A percentile compares a stretch with the other conserved stretches of the same genome.
Conservation (phyloP, 345 rosid genomes). For the Sonneratia caseolaris region DNA sequence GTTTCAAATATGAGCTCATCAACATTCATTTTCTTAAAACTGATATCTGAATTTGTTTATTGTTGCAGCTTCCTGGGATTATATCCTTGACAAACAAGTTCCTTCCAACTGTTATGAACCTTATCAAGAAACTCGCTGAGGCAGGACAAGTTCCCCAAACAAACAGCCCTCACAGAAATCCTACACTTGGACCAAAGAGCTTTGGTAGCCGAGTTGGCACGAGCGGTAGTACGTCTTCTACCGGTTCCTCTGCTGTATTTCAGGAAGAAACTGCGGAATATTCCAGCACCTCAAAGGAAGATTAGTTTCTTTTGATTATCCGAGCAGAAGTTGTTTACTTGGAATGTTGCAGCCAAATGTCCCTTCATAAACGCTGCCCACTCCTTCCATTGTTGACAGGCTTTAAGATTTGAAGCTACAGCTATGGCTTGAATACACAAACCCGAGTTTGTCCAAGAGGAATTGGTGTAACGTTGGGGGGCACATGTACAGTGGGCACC, state of each 20-base stretch:
- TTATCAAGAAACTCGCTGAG: constrained; percentile 66
- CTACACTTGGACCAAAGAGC: constrained; percentile 24
- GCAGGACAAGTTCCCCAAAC: constrained; percentile 53
- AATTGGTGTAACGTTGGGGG: not conserved
- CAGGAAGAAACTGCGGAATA: constrained; percentile 28
- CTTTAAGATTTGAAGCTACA: not conserved
- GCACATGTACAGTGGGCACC: not conserved
- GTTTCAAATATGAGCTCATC: not conserved
- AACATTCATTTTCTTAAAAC: not conserved
- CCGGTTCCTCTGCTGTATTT: constrained; percentile 36
- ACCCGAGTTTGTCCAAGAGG: not conserved
- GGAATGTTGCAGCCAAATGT: not conserved
- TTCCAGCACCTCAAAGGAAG: constrained; percentile 41
- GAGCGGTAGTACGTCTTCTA: constrained; percentile 29
- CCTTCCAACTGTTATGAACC: constrained; percentile 86
- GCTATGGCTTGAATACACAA: not conserved
- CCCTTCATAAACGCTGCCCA: not conserved
- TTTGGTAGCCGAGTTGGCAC: constrained; percentile 33
- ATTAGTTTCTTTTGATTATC: constrained; percentile 15
- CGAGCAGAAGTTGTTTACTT: not conserved
- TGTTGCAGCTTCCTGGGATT: constrained; percentile 73
- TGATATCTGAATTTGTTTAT: not conserved
- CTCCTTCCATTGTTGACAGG: not conserved
- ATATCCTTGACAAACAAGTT: constrained; percentile 72
- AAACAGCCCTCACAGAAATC: constrained; percentile 28